Evolutionary conservation across 345 rosid species (phyloP).

Genomic region (Ceriops zippeliana): DNA sequence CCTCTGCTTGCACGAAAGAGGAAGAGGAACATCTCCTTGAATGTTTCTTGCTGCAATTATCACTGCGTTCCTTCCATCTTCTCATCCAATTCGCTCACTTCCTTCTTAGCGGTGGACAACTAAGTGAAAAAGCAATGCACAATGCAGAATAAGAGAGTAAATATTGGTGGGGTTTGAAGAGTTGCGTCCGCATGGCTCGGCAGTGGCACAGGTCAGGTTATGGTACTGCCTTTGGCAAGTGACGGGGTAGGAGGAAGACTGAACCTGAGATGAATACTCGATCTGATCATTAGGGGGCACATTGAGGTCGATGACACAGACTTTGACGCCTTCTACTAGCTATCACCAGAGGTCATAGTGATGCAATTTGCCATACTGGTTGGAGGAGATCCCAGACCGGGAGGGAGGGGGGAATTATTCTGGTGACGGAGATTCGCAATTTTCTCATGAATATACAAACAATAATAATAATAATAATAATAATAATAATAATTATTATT

Average conservation of each 20-base stretch:
- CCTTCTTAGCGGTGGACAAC: constrained; percentile 24
- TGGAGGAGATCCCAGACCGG: constrained; percentile 7
- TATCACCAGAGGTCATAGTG: background rate
- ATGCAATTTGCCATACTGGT: background rate
- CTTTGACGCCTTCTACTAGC: background rate
- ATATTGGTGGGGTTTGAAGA: background rate
- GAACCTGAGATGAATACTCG: constrained; percentile 15
- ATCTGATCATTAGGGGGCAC: constrained; percentile 34
- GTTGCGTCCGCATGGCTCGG: constrained; percentile 19
- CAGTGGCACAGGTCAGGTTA: background rate
- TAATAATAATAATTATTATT: too few relatives aligned
- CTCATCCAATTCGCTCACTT: constrained; percentile 6
- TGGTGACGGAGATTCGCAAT: constrained; percentile 18
- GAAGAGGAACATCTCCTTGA: constrained; percentile 6
- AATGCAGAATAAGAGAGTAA: background rate
- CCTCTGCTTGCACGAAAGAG: constrained; percentile 5
- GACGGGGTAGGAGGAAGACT: constrained; percentile 18
- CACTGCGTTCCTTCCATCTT: constrained; percentile 6
- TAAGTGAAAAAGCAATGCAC: constrained; percentile 4
- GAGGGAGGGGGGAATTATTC: constrained; percentile 9
- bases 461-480: too few relatives aligned
- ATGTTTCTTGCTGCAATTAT: constrained; percentile 12
- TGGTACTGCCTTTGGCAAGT: constrained; percentile 43
- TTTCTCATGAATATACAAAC: background rate
- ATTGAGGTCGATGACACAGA: constrained; percentile 42